phyloP scores from a whole-genome alignment of 768 basidiomycete genomes.

The Trichaptum fuscoviolaceum region DNA sequence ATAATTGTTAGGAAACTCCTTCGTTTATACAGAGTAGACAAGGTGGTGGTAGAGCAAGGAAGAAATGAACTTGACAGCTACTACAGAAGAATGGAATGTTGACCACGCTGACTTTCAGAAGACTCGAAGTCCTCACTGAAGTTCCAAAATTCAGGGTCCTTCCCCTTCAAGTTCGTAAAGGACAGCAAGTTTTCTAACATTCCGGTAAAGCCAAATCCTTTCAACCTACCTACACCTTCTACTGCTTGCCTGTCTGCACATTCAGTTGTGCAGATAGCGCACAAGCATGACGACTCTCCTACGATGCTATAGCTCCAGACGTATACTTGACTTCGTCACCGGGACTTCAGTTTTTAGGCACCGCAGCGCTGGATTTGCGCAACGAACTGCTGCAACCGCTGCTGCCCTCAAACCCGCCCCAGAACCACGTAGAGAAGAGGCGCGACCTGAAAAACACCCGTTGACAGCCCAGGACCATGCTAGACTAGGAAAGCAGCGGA shows the following conservation, averaged over 20 bases:
- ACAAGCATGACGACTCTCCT: not conserved
- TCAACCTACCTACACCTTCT: not conserved
- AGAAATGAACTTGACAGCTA: no score
- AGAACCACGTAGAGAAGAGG: not conserved
- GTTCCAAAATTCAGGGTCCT: not conserved
- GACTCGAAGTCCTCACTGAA: not conserved
- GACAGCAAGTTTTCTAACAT: not conserved
- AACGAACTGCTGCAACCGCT: constrained; percentile 10
- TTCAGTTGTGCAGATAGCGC: not conserved
- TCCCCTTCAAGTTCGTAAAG: not conserved
- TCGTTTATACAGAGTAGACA: no score
- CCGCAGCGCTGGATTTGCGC: not conserved
- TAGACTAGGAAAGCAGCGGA: constrained; percentile 74
- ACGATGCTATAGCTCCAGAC: not conserved
- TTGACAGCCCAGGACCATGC: constrained; percentile 61
- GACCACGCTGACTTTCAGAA: no score
- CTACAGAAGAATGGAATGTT: no score
- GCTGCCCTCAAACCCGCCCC: constrained; percentile 10
- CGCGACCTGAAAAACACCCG: not conserved
- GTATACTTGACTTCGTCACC: not conserved
- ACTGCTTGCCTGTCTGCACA: not conserved
- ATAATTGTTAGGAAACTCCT: no score
- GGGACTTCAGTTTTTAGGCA: not conserved
- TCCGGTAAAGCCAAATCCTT: not conserved
- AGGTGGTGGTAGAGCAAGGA: no score